These are phyloP conservation scores for Pseudomassariella vexata DNA, from an alignment of 2,329 filamentous ascomycete genomes.

Conservation along the genomic window DNA sequence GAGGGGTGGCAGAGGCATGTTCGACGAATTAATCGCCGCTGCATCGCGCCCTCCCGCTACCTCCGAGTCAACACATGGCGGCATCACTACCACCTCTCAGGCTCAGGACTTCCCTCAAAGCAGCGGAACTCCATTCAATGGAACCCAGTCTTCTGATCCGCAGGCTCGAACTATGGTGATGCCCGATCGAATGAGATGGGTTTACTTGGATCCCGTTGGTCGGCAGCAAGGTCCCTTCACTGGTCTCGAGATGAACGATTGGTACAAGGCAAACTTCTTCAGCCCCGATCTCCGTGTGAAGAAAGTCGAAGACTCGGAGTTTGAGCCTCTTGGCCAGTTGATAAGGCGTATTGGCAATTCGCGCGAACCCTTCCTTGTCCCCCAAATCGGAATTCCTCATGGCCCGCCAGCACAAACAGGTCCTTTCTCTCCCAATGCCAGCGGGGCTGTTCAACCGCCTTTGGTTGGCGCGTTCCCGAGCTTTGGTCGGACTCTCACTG, in stretches of 20 bases:
- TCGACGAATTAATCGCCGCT: conserved; percentile 44
- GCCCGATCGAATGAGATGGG: conserved; percentile 98
- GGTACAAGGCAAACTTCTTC: conserved; percentile 99
- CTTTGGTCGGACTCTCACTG: conserved; percentile 92
- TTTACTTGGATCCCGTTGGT: conserved; percentile 91
- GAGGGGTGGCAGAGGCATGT: conserved; percentile 45
- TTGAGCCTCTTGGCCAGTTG: conserved; percentile 89
- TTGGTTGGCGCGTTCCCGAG: conserved; percentile 92
- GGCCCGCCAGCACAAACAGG: conserved; percentile 58
- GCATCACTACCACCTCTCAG: conserved; percentile 21
- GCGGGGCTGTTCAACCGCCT: conserved; percentile 71
- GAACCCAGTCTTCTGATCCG: conserved; percentile 35
- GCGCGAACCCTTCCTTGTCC: conserved; percentile 92
- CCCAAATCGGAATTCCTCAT: conserved; percentile 92
- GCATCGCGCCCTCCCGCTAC: conserved; percentile 24
- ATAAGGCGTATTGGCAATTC: conserved; percentile 96
- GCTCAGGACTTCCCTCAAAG: conserved; percentile 23
- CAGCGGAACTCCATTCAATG: conserved; percentile 25
- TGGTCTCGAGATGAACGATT: conserved; percentile 97
- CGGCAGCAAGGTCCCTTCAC: conserved; percentile 92
- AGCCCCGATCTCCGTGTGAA: conserved; percentile 91
- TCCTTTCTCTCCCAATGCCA: conserved; percentile 41
- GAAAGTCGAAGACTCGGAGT: conserved; percentile 88
- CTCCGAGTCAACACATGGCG: conserved; percentile 21
- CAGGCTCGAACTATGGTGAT: conserved; percentile 93